A percentile compares a stretch with the other conserved stretches of the same genome.
Conservation (phyloP, 176 grass and related monocot species). For the Phyllostachys edulis region DNA sequence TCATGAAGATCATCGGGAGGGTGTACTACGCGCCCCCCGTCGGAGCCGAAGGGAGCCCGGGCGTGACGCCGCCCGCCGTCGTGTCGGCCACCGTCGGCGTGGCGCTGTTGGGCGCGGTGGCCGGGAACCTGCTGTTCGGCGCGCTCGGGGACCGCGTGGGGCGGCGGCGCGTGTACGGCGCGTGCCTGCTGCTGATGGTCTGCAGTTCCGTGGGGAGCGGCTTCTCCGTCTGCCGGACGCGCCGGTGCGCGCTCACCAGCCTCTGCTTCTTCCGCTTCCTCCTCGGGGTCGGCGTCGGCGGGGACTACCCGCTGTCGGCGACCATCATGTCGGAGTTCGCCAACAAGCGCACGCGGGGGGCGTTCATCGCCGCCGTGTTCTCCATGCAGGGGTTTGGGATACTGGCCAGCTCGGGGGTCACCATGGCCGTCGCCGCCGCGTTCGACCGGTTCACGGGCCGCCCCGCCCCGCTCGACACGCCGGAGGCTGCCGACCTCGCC, state of each 20-base stretch:
- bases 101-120: constrained; percentile 52
- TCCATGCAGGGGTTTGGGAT: constrained; percentile 95
- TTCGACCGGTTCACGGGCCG: constrained; percentile 47
- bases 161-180: constrained; percentile 56
- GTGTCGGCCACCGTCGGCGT: constrained; percentile 59
- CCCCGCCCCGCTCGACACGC: constrained; percentile 3
- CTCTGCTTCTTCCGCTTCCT: constrained; percentile 80
- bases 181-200: constrained; percentile 57
- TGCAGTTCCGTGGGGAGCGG: constrained; percentile 53
- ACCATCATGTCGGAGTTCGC: constrained; percentile 92
- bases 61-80: constrained; percentile 49
- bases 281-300: constrained; percentile 73
- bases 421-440: constrained; percentile 56
- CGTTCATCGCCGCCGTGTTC: constrained; percentile 78
- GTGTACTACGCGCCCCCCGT: constrained; percentile 46
- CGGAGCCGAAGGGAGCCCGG: neutral
- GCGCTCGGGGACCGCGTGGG: constrained; percentile 58
- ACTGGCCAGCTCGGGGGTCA: constrained; percentile 64
- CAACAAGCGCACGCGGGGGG: constrained; percentile 56
- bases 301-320: constrained; percentile 81
- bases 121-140: constrained; percentile 66
- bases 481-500: constrained; percentile 51
- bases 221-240: constrained; percentile 75
- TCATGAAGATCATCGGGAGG: constrained; percentile 71
- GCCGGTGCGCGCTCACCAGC: constrained; percentile 55